These are phyloP conservation scores for Acorus calamus DNA, from an alignment of 106 monocot species.

Conservation along the genomic window DNA sequence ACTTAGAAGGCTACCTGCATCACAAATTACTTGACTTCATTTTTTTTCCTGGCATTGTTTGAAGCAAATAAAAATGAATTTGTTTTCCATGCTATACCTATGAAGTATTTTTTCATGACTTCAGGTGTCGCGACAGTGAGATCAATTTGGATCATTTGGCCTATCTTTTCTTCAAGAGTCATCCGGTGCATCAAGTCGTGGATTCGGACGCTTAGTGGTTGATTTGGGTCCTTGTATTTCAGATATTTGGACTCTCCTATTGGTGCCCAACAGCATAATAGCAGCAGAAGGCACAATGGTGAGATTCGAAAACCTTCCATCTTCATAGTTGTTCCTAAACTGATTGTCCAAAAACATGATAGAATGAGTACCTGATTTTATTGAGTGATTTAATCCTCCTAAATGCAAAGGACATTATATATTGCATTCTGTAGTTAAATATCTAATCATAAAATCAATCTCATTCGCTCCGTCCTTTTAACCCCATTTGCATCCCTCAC, in stretches of 20 bases:
- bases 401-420: too few relatives aligned
- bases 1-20: slow-evolving; percentile 68
- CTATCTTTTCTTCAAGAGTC: slow-evolving; percentile 48
- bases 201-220: slow-evolving; percentile 16
- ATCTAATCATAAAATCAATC: too few relatives aligned
- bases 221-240: slow-evolving; percentile 39
- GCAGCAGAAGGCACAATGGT: background rate
- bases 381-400: too few relatives aligned
- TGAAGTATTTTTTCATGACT: slow-evolving; percentile 26
- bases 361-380: too few relatives aligned
- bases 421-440: too few relatives aligned
- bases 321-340: too few relatives aligned
- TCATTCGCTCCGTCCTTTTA: too few relatives aligned
- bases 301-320: too few relatives aligned
- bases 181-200: slow-evolving; percentile 32
- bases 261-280: slow-evolving; percentile 4
- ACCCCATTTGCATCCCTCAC: too few relatives aligned
- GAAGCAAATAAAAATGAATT: too few relatives aligned
- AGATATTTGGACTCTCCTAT: slow-evolving; percentile 8
- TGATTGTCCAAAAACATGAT: too few relatives aligned
- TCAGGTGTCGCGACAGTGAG: slow-evolving; percentile 19
- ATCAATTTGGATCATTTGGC: slow-evolving; percentile 51
- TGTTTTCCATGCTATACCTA: slow-evolving; percentile 12
- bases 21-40: background rate
- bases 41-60: too few relatives aligned